Conservation (phyloP, 2,329 filamentous ascomycete genomes). For the Hypoxylon sp. region DNA sequence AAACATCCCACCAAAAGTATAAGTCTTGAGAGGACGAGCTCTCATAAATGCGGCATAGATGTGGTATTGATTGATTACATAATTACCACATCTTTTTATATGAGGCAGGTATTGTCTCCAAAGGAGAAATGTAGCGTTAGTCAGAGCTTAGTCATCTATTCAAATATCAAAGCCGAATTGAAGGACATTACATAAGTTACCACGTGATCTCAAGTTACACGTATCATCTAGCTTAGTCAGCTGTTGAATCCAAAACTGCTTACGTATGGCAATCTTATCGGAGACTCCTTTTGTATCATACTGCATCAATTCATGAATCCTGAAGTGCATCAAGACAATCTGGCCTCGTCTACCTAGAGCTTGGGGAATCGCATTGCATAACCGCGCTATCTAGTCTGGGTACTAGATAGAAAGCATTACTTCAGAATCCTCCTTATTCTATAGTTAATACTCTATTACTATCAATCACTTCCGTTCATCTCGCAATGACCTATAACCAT, state of each 20-base stretch:
- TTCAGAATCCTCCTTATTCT: not conserved
- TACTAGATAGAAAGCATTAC: not conserved
- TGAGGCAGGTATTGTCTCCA: too few relatives aligned
- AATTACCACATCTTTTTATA: too few relatives aligned
- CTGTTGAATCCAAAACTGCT: not conserved
- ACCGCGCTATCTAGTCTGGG: not conserved
- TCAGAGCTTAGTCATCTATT: too few relatives aligned
- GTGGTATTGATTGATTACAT: not conserved
- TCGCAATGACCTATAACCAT: slow-evolving; percentile 32
- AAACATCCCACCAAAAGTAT: not conserved
- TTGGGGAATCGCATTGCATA: slow-evolving; percentile 6
- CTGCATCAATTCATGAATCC: slow-evolving; percentile 25
- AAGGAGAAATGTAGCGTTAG: too few relatives aligned
- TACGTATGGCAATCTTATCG: slow-evolving; percentile 7
- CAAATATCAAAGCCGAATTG: too few relatives aligned
- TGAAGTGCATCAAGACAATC: slow-evolving; percentile 31
- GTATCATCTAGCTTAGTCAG: not conserved
- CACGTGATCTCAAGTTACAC: not conserved
- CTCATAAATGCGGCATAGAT: not conserved
- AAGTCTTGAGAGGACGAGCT: not conserved
- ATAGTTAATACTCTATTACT: not conserved
- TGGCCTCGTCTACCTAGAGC: slow-evolving; percentile 20
- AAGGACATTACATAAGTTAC: not conserved
- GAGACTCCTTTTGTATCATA: not conserved
- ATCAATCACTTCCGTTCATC: not conserved